Percentiles rank a stretch among this genome's conserved stretches.
These are phyloP conservation scores for Yarrowia bubula DNA, from an alignment of 805 yeast genomes.

Conservation along the genomic window DNA sequence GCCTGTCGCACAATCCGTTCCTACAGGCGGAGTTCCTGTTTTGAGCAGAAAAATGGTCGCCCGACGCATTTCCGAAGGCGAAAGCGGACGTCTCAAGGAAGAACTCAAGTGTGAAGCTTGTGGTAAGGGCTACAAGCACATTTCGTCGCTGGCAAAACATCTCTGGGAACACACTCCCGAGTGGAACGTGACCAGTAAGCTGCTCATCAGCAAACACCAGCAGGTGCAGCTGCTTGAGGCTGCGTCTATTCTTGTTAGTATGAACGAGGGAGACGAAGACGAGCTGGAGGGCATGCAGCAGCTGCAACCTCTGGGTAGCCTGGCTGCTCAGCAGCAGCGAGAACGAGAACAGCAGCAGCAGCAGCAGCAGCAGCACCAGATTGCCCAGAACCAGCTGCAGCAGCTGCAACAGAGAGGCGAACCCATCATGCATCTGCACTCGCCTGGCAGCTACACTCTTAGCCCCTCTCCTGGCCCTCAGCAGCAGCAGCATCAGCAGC, in stretches of 20 bases:
- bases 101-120: constrained; percentile 86
- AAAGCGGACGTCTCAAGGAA: constrained; percentile 78
- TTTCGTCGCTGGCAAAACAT: constrained; percentile 82
- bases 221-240: constrained; percentile 81
- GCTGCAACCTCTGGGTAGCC: neutral
- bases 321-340: constrained; percentile 1
- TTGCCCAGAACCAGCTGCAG: constrained; percentile 15
- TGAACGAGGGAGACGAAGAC: constrained; percentile 50
- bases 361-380: constrained; percentile 11
- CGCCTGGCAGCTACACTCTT: neutral
- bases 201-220: constrained; percentile 80
- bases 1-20: constrained; percentile 29
- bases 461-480: neutral
- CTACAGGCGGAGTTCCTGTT: constrained; percentile 28
- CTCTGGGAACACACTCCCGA: constrained; percentile 94
- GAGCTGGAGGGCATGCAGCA: constrained; percentile 12
- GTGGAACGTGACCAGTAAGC: constrained; percentile 82
- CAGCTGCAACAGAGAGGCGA: constrained; percentile 8
- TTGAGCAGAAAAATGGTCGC: constrained; percentile 60
- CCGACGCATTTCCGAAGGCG: constrained; percentile 81
- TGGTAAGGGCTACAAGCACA: constrained; percentile 88
- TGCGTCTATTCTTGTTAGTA: constrained; percentile 66
- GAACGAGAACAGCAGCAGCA: constrained; percentile 12
- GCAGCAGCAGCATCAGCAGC: no score
- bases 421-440: constrained; percentile 9